Conservation (phyloP, 2,329 filamentous ascomycete genomes). For the Teratosphaeria epicoccoides region DNA sequence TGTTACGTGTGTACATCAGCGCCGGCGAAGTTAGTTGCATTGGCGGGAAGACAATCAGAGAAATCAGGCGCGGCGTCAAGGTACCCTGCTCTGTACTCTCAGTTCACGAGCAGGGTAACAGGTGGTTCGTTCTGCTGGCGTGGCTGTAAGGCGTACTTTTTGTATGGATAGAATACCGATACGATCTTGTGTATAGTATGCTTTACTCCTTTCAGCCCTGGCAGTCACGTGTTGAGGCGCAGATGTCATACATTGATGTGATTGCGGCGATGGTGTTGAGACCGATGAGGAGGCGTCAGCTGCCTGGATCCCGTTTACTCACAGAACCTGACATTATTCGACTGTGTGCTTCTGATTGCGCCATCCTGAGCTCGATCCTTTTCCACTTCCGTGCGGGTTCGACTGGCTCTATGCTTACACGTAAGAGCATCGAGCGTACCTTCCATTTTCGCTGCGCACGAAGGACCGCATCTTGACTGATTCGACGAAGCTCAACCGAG, state of each 20-base stretch:
- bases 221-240: neutral
- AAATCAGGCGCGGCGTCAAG: neutral
- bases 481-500: no score
- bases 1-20: neutral
- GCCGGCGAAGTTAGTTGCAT: neutral
- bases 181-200: neutral
- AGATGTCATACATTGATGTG: neutral
- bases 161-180: neutral
- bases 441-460: neutral
- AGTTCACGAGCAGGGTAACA: neutral
- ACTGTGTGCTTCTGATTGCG: neutral
- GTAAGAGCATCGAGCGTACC: neutral
- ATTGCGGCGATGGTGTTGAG: neutral
- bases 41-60: neutral
- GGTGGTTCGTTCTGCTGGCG: no score
- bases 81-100: neutral
- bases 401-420: no score
- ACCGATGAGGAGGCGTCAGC: no score
- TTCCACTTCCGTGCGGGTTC: no score
- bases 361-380: no score
- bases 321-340: no score
- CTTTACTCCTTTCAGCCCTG: neutral
- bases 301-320: no score
- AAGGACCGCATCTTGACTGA: neutral
- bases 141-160: neutral